Percentiles rank a stretch among this genome's conserved stretches.
Conservation (phyloP, 768 basidiomycete genomes). For the Neoboletus brunneissimus region DNA sequence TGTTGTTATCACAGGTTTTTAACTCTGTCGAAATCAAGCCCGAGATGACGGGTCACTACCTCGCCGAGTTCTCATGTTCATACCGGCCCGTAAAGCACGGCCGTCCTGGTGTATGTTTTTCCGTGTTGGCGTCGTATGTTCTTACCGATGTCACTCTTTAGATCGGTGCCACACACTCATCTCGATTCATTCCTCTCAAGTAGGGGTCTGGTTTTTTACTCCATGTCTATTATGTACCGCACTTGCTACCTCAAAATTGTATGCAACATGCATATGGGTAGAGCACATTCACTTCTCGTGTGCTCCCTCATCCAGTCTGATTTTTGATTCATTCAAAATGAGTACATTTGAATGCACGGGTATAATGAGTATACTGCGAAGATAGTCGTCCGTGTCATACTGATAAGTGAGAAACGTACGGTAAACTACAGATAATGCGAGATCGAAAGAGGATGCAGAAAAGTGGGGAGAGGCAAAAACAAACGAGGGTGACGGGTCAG, state of each 20-base stretch:
- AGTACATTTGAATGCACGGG: constrained; percentile 45
- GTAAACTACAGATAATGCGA: constrained; percentile 64
- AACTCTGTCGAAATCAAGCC: constrained; percentile 99
- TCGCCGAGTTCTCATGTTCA: constrained; percentile 94
- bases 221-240: constrained; percentile 27
- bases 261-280: constrained; percentile 36
- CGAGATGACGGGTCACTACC: constrained; percentile 99
- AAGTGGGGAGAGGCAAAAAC: constrained; percentile 20
- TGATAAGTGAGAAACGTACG: constrained; percentile 42
- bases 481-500: constrained; percentile 30
- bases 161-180: constrained; percentile 91
- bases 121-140: neutral
- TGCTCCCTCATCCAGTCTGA: constrained; percentile 9
- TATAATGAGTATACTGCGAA: constrained; percentile 60
- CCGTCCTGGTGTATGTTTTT: constrained; percentile 87
- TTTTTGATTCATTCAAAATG: constrained; percentile 35
- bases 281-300: neutral
- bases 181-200: constrained; percentile 95
- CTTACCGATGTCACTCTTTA: constrained; percentile 29
- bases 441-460: constrained; percentile 36
- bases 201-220: constrained; percentile 43
- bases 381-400: constrained; percentile 60
- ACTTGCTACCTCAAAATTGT: constrained; percentile 32
- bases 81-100: constrained; percentile 99
- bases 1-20: constrained; percentile 56